Base-by-base conservation (phyloP, 306 rosid species). In the Carpinus fangiana region DNA sequence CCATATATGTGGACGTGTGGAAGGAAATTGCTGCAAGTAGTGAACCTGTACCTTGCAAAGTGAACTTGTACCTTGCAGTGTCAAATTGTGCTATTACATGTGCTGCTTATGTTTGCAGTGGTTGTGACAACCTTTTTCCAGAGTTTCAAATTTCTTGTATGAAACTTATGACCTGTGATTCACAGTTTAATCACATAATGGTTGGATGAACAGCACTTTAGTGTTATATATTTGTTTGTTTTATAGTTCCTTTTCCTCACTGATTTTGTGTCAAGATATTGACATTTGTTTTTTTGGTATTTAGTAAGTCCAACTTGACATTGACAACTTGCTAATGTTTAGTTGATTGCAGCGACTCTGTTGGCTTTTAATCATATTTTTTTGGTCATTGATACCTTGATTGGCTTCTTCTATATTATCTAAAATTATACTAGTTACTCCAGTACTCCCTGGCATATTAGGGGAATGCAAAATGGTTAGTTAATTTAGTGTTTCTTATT, bases 401-500 rank as follows among this genome's bases (percentile, higher is more conserved):
- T 59, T 12, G 34, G 12, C 16, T 23, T 23, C 45, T 41, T 41
- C 6, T 41, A 41, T 41, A 6, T 59, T 23, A 20, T 23, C 14
- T 67, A 67, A 17, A 38, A 38, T n/a, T 18, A 1, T 43, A 67
- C 41, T 67, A 18, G 17, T 67, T 23, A 8, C 72, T 67, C 51
- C 51, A 41, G 26, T 67, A 5, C 16, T 28, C 51, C 50, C 12
- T 41, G 16, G 72, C n/a, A 31, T 23, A 38, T 18, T 18, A 4
- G 16, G 21, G 28, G n/a, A 8, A 8, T 18, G 51, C 72, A 18
- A 67, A 28, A 55, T 75, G 16, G 71, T 50, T 73, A 64, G 46
- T 79, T 84, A 46, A 80, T 67, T 5, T 59, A 59, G 60, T 11
- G 12, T 10, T 47, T 46, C 46, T 52, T 17, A 52, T 67, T 82